phyloP scores from a whole-genome alignment of 148 eudicot species.

The Vaccinium corymbosum region DNA sequence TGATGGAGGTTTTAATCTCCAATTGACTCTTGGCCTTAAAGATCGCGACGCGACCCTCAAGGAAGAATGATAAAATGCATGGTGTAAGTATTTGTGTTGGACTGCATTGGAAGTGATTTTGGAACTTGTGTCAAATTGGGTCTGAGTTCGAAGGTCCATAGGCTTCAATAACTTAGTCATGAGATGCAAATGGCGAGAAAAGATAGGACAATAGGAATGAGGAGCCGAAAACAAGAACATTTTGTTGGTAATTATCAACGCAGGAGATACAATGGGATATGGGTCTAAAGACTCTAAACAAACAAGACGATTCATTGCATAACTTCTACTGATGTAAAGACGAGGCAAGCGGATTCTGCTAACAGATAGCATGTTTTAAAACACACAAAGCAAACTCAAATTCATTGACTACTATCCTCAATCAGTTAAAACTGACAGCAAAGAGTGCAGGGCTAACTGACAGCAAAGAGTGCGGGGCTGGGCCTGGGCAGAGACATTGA shows the following conservation, averaged over 20 bases:
- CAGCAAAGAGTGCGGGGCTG: too few relatives aligned
- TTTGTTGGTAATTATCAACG: not conserved
- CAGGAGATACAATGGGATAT: not conserved
- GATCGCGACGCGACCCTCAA: slow-evolving; percentile 35
- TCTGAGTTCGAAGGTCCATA: not conserved
- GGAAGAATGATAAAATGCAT: slow-evolving; percentile 28
- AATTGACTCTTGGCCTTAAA: slow-evolving; percentile 44
- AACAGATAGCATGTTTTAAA: slow-evolving; percentile 6
- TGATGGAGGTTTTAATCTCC: slow-evolving; percentile 40
- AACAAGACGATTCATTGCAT: not conserved
- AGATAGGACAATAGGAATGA: not conserved
- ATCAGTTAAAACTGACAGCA: not conserved
- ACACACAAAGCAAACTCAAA: not conserved
- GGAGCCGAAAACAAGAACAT: not conserved
- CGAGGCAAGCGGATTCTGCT: not conserved
- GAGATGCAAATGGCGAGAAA: not conserved
- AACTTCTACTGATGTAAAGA: slow-evolving; percentile 5
- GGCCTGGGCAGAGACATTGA: too few relatives aligned
- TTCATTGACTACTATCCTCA: not conserved
- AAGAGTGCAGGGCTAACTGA: not conserved
- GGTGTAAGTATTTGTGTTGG: slow-evolving; percentile 1
- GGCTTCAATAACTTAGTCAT: slow-evolving; percentile 6
- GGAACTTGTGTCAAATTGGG: not conserved
- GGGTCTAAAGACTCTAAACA: not conserved
- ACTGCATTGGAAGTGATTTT: not conserved